These are phyloP conservation scores for Leishmania aethiopica DNA, from an alignment of 208 protist genomes.

Conservation along the genomic window DNA sequence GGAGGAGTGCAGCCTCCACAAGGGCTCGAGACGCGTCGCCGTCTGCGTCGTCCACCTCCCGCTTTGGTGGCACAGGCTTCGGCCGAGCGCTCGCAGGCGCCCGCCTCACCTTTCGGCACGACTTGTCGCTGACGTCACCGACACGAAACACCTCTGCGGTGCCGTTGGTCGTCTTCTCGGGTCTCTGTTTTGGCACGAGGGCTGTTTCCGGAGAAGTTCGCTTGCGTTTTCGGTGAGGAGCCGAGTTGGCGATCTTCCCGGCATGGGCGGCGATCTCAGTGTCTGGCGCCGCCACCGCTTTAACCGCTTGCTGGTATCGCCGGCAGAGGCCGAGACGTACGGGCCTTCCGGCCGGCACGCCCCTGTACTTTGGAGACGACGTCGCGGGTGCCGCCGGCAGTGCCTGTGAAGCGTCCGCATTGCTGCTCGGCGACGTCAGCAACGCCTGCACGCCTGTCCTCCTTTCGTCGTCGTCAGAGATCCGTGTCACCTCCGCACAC, in stretches of 20 bases:
- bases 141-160: not conserved
- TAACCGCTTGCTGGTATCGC: not conserved
- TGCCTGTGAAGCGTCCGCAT: not conserved
- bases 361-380: not conserved
- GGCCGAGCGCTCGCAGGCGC: not conserved
- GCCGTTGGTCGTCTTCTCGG: not conserved
- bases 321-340: conserved; percentile 17
- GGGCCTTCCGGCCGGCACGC: not conserved
- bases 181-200: not conserved
- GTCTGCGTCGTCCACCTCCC: not conserved
- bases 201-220: not conserved
- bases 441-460: not conserved
- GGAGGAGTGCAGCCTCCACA: not conserved
- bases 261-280: not conserved
- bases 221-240: not conserved
- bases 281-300: not conserved
- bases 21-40: not conserved
- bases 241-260: not conserved
- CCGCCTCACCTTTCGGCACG: not conserved
- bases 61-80: not conserved
- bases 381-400: not conserved
- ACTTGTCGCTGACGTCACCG: not conserved
- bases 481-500: conserved; percentile 12
- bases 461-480: not conserved
- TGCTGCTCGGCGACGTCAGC: not conserved